Evolutionary conservation across 768 basidiomycete species (phyloP).

Genomic region (Termitomyces sp.): DNA sequence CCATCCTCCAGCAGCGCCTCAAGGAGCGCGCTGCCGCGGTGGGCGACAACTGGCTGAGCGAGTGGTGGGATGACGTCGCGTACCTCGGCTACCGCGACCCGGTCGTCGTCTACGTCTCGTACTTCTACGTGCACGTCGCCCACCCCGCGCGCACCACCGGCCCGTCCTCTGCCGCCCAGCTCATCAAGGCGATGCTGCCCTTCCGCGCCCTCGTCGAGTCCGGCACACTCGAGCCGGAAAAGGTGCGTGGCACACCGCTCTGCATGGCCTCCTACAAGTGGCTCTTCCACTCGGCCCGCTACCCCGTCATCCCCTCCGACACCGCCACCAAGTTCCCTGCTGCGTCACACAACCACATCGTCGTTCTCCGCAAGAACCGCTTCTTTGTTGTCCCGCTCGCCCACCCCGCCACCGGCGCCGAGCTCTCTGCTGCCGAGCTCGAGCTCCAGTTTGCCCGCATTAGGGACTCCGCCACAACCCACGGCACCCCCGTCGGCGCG

Average conservation of each 20-base stretch:
- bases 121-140: slow-evolving; percentile 87
- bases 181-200: slow-evolving; percentile 80
- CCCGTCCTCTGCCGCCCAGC: slow-evolving; percentile 69
- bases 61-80: slow-evolving; percentile 97
- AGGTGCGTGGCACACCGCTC: slow-evolving; percentile 67
- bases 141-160: slow-evolving; percentile 51
- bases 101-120: slow-evolving; percentile 89
- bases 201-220: slow-evolving; percentile 83
- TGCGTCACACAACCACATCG: slow-evolving; percentile 74
- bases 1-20: slow-evolving; percentile 73
- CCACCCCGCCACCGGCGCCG: slow-evolving; percentile 49
- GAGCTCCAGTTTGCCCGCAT: slow-evolving; percentile 74
- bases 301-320: slow-evolving; percentile 80
- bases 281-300: slow-evolving; percentile 94
- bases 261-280: slow-evolving; percentile 96
- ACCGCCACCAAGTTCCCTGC: slow-evolving; percentile 79
- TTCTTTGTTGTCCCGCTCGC: slow-evolving; percentile 81
- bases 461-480: slow-evolving; percentile 47
- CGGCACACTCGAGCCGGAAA: slow-evolving; percentile 83
- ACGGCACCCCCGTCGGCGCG: slow-evolving; percentile 60
- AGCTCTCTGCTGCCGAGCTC: slow-evolving; percentile 77
- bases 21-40: slow-evolving; percentile 66
- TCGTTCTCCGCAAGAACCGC: slow-evolving; percentile 87
- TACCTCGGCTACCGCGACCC: slow-evolving; percentile 88
- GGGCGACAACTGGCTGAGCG: slow-evolving; percentile 79